Percentiles rank a stretch among this genome's conserved stretches.
These are phyloP conservation scores for Lactarius sp. DNA, from an alignment of 768 basidiomycete genomes.

Conservation along the genomic window DNA sequence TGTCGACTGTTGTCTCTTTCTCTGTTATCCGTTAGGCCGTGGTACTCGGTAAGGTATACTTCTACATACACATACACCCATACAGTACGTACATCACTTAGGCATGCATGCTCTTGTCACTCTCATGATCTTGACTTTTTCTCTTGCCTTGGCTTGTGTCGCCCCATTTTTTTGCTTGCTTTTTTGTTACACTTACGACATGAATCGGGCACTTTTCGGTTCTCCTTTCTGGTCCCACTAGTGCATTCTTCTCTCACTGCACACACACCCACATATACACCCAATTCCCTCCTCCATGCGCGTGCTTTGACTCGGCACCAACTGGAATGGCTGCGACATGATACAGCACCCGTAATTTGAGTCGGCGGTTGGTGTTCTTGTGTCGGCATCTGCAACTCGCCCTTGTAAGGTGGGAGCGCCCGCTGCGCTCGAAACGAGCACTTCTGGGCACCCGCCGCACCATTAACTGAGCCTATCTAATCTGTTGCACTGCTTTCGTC, in stretches of 20 bases:
- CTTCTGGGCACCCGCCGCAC: no score
- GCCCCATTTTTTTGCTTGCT: not conserved
- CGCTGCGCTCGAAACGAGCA: no score
- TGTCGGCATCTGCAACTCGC: not conserved
- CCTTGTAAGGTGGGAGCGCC: no score
- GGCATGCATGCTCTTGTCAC: constrained; percentile 8
- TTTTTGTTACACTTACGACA: constrained; percentile 10
- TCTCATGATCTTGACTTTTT: constrained; percentile 3
- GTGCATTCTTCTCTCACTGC: not conserved
- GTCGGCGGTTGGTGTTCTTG: not conserved
- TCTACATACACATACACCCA: constrained; percentile 13
- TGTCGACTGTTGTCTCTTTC: not conserved
- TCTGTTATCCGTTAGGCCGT: not conserved
- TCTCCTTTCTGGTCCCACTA: not conserved
- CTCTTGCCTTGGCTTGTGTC: not conserved
- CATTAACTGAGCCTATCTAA: no score
- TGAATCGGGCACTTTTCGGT: not conserved
- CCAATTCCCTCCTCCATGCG: constrained; percentile 3
- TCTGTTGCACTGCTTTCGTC: no score
- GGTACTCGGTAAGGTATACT: not conserved
- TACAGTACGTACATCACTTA: constrained; percentile 15
- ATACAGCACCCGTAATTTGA: constrained; percentile 2
- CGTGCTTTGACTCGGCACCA: not conserved
- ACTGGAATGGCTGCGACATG: constrained; percentile 11
- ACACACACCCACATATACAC: constrained; percentile 13